Conservation (phyloP, 257 asterid genomes). For the Scutellaria galericulata region DNA sequence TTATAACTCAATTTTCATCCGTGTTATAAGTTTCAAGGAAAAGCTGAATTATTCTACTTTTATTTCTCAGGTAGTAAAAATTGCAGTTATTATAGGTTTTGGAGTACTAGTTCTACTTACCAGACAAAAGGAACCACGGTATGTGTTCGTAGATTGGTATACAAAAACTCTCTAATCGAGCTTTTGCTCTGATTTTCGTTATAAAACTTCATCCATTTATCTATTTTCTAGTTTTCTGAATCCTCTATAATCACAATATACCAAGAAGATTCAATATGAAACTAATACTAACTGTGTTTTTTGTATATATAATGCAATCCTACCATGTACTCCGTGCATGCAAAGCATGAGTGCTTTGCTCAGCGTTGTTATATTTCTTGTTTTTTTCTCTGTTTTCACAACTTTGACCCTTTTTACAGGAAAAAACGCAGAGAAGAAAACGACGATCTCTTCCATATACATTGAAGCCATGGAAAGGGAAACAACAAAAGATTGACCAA, state of each 20-base stretch:
- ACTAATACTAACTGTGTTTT: background rate
- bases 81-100: slow-evolving; percentile 72
- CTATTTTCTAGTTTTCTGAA: background rate
- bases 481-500: slow-evolving; percentile 19
- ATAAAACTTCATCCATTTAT: background rate
- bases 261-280: background rate
- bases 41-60: background rate
- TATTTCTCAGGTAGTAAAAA: slow-evolving; percentile 60
- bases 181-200: background rate
- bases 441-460: slow-evolving; percentile 37
- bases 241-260: background rate
- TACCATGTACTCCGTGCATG: background rate
- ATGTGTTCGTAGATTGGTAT: background rate
- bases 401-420: slow-evolving; percentile 40
- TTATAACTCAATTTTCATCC: background rate
- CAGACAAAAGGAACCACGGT: slow-evolving; percentile 75
- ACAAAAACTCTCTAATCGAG: background rate
- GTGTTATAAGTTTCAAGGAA: background rate
- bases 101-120: slow-evolving; percentile 80
- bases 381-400: background rate
- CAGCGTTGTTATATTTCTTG: background rate
- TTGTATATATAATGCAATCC: background rate
- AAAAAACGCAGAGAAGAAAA: slow-evolving; percentile 46
- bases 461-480: slow-evolving; percentile 26
- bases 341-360: background rate